Conservation (phyloP, 23 red algal species). For the Cyanidiococcus yangmingshanensis region DNA sequence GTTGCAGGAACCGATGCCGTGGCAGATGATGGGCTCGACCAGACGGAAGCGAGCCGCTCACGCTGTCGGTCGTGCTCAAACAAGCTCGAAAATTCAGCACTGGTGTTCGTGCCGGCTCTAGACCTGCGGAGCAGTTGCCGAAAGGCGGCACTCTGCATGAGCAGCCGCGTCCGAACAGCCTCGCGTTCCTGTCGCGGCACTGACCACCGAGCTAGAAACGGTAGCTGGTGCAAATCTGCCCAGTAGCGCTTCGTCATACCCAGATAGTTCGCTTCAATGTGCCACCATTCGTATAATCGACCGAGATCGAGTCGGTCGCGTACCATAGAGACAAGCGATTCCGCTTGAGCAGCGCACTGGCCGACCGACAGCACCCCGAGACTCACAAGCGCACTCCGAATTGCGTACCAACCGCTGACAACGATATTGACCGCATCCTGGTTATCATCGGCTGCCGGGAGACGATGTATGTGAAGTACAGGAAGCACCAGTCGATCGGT, state of each 20-base stretch:
- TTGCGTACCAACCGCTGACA: not conserved
- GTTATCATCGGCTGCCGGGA: not conserved
- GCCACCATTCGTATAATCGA: conserved; percentile 27
- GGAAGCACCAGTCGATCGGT: conserved; percentile 22
- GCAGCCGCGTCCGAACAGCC: not conserved
- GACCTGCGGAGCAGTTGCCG: not conserved
- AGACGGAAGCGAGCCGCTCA: not conserved
- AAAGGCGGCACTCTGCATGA: not conserved
- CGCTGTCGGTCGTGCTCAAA: not conserved
- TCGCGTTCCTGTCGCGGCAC: conserved; percentile 17
- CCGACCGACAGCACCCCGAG: not conserved
- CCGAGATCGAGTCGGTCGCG: conserved; percentile 25
- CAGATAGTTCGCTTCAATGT: conserved; percentile 15
- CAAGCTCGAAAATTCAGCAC: not conserved
- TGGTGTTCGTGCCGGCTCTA: not conserved
- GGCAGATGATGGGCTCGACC: not conserved
- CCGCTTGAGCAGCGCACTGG: not conserved
- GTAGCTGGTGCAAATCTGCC: not conserved
- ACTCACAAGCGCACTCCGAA: not conserved
- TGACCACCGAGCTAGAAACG: not conserved
- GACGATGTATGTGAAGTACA: conserved; percentile 2
- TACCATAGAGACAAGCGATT: conserved; percentile 14
- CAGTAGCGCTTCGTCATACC: conserved; percentile 17
- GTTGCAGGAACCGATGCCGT: not conserved
- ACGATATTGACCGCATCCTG: not conserved